A percentile compares a stretch with the other conserved stretches of the same genome.
Conservation (phyloP, 2,329 filamentous ascomycete species). For the Polychaeton citri region DNA sequence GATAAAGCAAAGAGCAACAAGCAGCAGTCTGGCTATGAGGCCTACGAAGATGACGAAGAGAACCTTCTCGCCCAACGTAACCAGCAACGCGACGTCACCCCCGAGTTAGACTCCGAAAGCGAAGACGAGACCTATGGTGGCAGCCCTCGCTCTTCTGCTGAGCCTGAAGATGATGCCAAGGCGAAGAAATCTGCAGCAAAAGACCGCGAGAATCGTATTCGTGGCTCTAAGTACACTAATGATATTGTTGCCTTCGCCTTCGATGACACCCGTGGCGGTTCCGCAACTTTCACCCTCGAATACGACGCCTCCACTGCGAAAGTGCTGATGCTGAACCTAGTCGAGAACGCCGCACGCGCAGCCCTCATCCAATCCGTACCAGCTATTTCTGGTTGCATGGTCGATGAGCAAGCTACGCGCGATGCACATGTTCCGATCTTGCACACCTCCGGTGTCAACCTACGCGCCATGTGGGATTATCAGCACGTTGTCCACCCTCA, state of each 20-base stretch:
- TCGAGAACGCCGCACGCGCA: constrained; percentile 65
- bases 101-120: constrained; percentile 43
- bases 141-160: constrained; percentile 26
- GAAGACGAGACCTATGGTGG: constrained; percentile 43
- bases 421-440: constrained; percentile 40
- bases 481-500: constrained; percentile 76
- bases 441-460: constrained; percentile 73
- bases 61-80: constrained; percentile 55
- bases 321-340: constrained; percentile 80
- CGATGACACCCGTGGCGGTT: constrained; percentile 58
- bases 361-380: constrained; percentile 79
- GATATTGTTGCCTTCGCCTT: constrained; percentile 69
- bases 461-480: constrained; percentile 81
- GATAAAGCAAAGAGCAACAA: constrained; percentile 65
- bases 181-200: constrained; percentile 27
- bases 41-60: constrained; percentile 85
- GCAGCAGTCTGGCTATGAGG: constrained; percentile 73
- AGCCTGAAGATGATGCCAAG: constrained; percentile 26
- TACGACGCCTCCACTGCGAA: constrained; percentile 74
- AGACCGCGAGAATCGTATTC: constrained; percentile 51
- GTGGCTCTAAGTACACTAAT: constrained; percentile 39
- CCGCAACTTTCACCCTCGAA: constrained; percentile 70
- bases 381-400: constrained; percentile 59
- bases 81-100: constrained; percentile 45
- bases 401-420: constrained; percentile 46